These are phyloP conservation scores for Coemansia sp. DNA, from an alignment of 192 early-diverging fungal genomes.

Conservation along the genomic window DNA sequence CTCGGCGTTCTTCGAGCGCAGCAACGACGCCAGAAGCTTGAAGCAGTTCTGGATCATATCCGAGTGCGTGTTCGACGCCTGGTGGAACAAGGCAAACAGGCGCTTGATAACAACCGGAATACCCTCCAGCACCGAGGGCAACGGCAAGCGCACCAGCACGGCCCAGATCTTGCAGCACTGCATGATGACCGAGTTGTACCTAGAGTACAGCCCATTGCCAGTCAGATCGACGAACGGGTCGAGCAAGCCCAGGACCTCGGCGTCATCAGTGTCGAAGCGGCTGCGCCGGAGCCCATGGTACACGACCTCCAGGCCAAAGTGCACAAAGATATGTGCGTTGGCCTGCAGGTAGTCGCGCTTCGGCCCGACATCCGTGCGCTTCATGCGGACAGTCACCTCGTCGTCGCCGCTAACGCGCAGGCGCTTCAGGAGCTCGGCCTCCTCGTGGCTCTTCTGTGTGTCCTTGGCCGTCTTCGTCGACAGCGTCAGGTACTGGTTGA, in stretches of 20 bases:
- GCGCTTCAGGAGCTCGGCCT: slow-evolving; percentile 60
- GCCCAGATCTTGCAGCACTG: slow-evolving; percentile 73
- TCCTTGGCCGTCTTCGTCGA: slow-evolving; percentile 59
- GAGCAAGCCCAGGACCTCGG: slow-evolving; percentile 67
- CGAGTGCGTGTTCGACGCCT: slow-evolving; percentile 61
- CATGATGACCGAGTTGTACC: slow-evolving; percentile 67
- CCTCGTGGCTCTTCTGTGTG: slow-evolving; percentile 56
- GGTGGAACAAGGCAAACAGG: slow-evolving; percentile 72
- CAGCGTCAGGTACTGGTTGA: slow-evolving; percentile 82
- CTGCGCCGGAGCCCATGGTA: slow-evolving; percentile 65
- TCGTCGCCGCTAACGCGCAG: slow-evolving; percentile 30
- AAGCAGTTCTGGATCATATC: slow-evolving; percentile 78
- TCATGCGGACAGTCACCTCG: slow-evolving; percentile 69
- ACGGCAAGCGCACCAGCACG: slow-evolving; percentile 66
- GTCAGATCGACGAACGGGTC: slow-evolving; percentile 81
- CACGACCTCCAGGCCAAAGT: slow-evolving; percentile 90
- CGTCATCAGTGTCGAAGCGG: slow-evolving; percentile 55
- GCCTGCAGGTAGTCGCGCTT: slow-evolving; percentile 76
- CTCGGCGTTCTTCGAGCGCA: slow-evolving; percentile 74
- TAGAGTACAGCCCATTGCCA: slow-evolving; percentile 82
- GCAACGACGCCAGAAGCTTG: slow-evolving; percentile 75
- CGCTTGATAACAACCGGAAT: slow-evolving; percentile 76
- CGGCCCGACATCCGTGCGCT: slow-evolving; percentile 57
- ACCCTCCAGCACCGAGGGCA: slow-evolving; percentile 68
- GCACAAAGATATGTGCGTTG: slow-evolving; percentile 89